Evolutionary conservation across 1,139 yeast genomes (phyloP).

Genomic region (Arxiozyma telluris): DNA sequence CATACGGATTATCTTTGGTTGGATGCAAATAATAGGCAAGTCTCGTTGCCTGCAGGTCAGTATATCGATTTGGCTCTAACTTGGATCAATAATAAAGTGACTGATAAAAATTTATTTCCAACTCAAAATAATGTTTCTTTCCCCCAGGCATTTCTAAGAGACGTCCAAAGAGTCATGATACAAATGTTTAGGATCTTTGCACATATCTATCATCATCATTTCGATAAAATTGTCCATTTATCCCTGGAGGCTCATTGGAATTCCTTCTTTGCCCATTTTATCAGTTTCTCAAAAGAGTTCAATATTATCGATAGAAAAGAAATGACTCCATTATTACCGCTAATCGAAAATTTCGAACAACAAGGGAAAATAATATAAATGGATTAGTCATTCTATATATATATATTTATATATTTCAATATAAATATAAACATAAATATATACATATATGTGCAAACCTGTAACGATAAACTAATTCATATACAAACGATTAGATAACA

Average conservation of each 20-base stretch:
- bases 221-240: constrained; percentile 81
- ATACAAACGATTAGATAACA: neutral
- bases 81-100: constrained; percentile 81
- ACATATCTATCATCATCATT: constrained; percentile 88
- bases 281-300: constrained; percentile 79
- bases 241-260: constrained; percentile 97
- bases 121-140: constrained; percentile 90
- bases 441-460: neutral
- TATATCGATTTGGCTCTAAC: constrained; percentile 86
- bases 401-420: no score
- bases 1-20: constrained; percentile 87
- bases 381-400: no score
- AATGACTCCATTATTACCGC: constrained; percentile 63
- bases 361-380: constrained; percentile 64
- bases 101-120: constrained; percentile 85
- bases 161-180: constrained; percentile 74
- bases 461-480: neutral
- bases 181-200: constrained; percentile 98
- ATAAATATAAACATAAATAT: neutral
- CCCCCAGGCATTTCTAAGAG: constrained; percentile 75
- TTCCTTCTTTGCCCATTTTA: constrained; percentile 92
- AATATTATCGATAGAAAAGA: constrained; percentile 71
- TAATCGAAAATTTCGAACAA: constrained; percentile 69
- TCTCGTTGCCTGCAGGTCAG: constrained; percentile 83
- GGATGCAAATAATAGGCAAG: constrained; percentile 66